A percentile compares a stretch with the other conserved stretches of the same genome.
phyloP scores from a whole-genome alignment of 805 yeast species.

The Ogataea corticis region DNA sequence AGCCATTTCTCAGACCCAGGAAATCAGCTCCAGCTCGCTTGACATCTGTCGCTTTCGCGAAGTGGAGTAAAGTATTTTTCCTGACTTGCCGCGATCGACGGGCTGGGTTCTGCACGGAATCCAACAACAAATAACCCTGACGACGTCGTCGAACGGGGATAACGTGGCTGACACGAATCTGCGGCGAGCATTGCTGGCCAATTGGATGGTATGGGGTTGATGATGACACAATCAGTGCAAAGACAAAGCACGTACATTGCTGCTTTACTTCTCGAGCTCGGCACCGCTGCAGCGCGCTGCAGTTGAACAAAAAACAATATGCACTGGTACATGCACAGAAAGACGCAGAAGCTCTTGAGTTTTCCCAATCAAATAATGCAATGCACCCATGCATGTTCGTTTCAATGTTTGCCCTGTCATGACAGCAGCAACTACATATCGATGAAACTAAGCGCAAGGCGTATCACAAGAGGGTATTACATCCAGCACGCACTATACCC shows the following conservation, averaged over 20 bases:
- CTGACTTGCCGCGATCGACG: slow-evolving; percentile 2
- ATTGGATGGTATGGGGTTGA: too few species aligned
- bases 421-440: not conserved
- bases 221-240: too few species aligned
- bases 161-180: too few species aligned
- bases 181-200: too few species aligned
- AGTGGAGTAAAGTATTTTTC: not conserved
- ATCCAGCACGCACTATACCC: not conserved
- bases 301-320: not conserved
- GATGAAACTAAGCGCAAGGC: not conserved
- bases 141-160: not conserved
- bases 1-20: too few species aligned
- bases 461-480: not conserved
- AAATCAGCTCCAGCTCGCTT: too few species aligned
- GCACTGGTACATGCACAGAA: not conserved
- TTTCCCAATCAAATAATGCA: not conserved
- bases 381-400: slow-evolving; percentile 1
- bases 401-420: not conserved
- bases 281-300: not conserved
- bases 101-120: slow-evolving; percentile 3
- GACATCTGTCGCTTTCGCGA: too few species aligned
- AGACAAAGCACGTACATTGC: too few species aligned
- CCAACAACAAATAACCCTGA: not conserved
- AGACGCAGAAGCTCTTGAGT: not conserved
- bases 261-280: too few species aligned